These are phyloP conservation scores for Penicillium coprophilum DNA, from an alignment of 495 filamentous ascomycete genomes.

Conservation along the genomic window DNA sequence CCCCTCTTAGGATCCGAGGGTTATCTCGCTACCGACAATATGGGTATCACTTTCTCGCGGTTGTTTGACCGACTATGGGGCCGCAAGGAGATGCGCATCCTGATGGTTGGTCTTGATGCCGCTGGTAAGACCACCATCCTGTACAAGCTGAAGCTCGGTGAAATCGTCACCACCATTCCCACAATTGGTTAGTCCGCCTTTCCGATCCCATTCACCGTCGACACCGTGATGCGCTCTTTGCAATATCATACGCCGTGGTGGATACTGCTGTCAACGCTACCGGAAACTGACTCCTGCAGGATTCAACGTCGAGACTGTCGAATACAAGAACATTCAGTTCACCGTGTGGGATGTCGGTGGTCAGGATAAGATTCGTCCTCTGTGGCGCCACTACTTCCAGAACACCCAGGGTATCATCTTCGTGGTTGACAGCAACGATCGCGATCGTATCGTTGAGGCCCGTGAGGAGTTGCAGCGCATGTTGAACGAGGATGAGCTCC, in stretches of 20 bases:
- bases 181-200: constrained; percentile 82
- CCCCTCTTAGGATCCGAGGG: constrained; percentile 26
- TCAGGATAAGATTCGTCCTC: constrained; percentile 99
- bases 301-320: constrained; percentile 99
- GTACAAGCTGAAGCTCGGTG: constrained; percentile 99
- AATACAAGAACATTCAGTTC: constrained; percentile 99
- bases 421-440: constrained; percentile 99
- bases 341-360: constrained; percentile 99
- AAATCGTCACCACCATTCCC: constrained; percentile 99
- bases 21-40: constrained; percentile 55
- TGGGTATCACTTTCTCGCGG: constrained; percentile 94
- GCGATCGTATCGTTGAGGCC: constrained; percentile 98
- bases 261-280: too few relatives aligned
- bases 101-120: constrained; percentile 99
- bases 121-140: constrained; percentile 99
- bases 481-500: constrained; percentile 99
- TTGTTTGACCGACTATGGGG: constrained; percentile 94
- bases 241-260: background rate
- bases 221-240: constrained; percentile 15
- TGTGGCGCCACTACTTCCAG: constrained; percentile 99
- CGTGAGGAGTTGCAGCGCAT: constrained; percentile 99
- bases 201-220: constrained; percentile 2
- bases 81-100: constrained; percentile 99
- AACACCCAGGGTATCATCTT: constrained; percentile 99
- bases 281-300: constrained; percentile 50